phyloP scores from a whole-genome alignment of 169 alveolate species.

The Cyclospora cayetanensis region DNA sequence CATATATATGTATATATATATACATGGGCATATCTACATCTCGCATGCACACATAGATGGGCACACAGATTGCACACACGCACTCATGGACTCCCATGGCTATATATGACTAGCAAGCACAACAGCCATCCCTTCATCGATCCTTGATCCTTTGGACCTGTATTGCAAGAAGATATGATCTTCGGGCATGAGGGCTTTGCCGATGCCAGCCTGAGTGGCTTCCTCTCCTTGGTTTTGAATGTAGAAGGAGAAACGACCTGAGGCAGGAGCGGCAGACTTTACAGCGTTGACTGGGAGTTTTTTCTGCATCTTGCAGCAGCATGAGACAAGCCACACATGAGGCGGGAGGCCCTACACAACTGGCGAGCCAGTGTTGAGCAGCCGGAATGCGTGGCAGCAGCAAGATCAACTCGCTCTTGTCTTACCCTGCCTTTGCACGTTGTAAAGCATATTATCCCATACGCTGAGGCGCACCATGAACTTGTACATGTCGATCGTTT shows the following conservation, averaged over 20 bases:
- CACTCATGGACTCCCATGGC: background rate
- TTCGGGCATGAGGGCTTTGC: constrained; percentile 12
- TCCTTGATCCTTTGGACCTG: background rate
- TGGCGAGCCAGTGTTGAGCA: too few relatives aligned
- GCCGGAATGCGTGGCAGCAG: too few relatives aligned
- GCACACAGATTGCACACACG: too few relatives aligned
- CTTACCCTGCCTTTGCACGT: constrained; percentile 87
- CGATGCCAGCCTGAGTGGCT: constrained; percentile 86
- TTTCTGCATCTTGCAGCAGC: too few relatives aligned
- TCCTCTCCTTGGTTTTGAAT: constrained; percentile 96
- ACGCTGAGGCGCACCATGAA: constrained; percentile 66
- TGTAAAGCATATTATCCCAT: constrained; percentile 85
- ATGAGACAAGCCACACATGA: too few relatives aligned
- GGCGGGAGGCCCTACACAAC: too few relatives aligned
- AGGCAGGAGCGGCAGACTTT: background rate
- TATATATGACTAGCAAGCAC: background rate
- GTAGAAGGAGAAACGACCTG: constrained; percentile 90
- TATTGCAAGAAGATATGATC: constrained; percentile 68
- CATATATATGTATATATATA: too few relatives aligned
- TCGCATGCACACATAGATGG: background rate
- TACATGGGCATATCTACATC: background rate
- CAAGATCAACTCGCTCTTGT: too few relatives aligned
- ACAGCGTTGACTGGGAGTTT: too few relatives aligned
- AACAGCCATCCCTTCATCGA: too few relatives aligned
- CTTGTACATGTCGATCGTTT: constrained; percentile 37